phyloP scores from a whole-genome alignment of 495 filamentous ascomycete genomes.

The Xylaria intraflava region DNA sequence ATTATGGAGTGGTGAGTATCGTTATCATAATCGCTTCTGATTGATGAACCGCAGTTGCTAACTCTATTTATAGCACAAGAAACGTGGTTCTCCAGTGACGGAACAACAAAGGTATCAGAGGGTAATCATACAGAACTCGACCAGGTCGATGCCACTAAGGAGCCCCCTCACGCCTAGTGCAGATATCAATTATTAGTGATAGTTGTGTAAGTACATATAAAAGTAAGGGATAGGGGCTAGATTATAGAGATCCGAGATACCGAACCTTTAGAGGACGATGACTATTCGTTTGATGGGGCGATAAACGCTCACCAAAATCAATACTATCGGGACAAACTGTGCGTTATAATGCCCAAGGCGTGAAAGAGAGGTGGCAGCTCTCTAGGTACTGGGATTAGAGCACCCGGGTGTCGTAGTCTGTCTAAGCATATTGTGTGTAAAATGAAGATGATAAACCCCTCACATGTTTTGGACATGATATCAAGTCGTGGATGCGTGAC shows the following conservation, averaged over 20 bases:
- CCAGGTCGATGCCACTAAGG: background rate
- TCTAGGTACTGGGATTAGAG: too few relatives aligned
- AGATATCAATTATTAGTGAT: background rate
- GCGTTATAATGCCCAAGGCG: too few relatives aligned
- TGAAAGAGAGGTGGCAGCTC: too few relatives aligned
- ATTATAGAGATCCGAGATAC: slow-evolving; percentile 1
- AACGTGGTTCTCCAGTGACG: slow-evolving; percentile 34
- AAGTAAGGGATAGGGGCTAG: background rate
- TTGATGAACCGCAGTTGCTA: slow-evolving; percentile 4
- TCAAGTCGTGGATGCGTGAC: too few relatives aligned
- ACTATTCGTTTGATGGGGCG: too few relatives aligned
- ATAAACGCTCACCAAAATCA: too few relatives aligned
- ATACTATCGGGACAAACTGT: too few relatives aligned
- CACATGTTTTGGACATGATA: too few relatives aligned
- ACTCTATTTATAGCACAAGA: slow-evolving; percentile 34
- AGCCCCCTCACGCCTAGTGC: background rate
- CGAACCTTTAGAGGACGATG: too few relatives aligned
- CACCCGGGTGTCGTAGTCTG: too few relatives aligned
- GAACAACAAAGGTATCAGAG: slow-evolving; percentile 17
- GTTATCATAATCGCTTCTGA: background rate
- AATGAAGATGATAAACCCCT: too few relatives aligned
- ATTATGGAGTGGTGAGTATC: slow-evolving; percentile 74
- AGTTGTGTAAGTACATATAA: background rate
- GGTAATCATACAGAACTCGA: background rate
- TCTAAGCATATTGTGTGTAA: too few relatives aligned